Percentiles rank a stretch among this genome's conserved stretches.
These are phyloP conservation scores for Clonostachys chloroleuca DNA, from an alignment of 2,329 filamentous ascomycete species.

Conservation along the genomic window DNA sequence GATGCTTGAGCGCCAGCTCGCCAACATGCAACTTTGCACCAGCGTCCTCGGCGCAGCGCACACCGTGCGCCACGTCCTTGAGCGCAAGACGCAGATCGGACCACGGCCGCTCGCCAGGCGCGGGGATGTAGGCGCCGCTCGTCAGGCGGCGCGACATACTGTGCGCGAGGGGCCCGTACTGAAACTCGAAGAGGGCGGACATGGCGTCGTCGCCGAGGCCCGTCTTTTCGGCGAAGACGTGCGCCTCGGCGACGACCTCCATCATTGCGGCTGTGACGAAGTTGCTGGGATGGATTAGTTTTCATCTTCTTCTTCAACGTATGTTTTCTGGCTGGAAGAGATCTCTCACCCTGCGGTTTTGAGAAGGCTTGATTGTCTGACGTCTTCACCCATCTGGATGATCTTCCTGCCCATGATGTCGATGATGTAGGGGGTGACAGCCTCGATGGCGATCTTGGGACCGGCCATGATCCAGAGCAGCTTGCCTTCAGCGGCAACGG, in stretches of 20 bases:
- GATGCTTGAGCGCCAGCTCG: constrained; percentile 33
- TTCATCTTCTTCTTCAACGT: background rate
- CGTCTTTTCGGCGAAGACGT: constrained; percentile 41
- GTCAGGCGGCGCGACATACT: constrained; percentile 30
- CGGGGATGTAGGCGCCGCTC: constrained; percentile 28
- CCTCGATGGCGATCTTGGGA: constrained; percentile 21
- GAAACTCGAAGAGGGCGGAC: constrained; percentile 34
- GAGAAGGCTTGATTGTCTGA: constrained; percentile 35
- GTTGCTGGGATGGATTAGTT: constrained; percentile 24
- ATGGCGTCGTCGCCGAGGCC: constrained; percentile 30
- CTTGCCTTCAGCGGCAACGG: constrained; percentile 37
- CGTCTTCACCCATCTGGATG: constrained; percentile 34
- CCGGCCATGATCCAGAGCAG: constrained; percentile 42
- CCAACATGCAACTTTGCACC: constrained; percentile 33
- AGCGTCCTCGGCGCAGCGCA: constrained; percentile 30
- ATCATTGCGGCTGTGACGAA: constrained; percentile 43
- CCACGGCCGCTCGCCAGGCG: constrained; percentile 27
- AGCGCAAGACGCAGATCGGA: constrained; percentile 44
- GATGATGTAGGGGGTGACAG: constrained; percentile 29
- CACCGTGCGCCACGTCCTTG: constrained; percentile 46
- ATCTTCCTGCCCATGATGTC: constrained; percentile 34
- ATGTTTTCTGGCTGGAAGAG: background rate
- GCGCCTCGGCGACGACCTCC: constrained; percentile 42
- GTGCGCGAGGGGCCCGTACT: constrained; percentile 28
- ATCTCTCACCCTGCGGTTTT: constrained; percentile 37